Percentiles rank a stretch among this genome's conserved stretches.
These are phyloP conservation scores for Mentha longifolia DNA, from an alignment of 257 asterid genomes.

Conservation along the genomic window DNA sequence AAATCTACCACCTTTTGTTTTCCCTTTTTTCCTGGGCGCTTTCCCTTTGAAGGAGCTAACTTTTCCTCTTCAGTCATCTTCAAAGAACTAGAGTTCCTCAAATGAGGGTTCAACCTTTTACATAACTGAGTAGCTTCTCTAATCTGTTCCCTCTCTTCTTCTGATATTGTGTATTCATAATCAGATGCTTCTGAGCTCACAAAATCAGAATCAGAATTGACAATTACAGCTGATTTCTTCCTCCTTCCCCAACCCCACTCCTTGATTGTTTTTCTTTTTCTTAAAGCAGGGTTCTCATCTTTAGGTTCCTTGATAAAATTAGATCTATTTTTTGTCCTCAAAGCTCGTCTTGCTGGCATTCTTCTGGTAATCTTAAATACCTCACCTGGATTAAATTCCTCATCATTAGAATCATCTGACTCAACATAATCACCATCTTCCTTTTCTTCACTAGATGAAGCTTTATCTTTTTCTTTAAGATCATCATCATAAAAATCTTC, in stretches of 20 bases:
- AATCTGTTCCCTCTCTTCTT: conserved; percentile 92
- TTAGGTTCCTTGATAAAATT: conserved; percentile 37
- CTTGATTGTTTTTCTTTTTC: conserved; percentile 44
- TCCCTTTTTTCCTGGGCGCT: conserved; percentile 58
- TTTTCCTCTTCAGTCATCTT: conserved; percentile 44
- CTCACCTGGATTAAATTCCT: conserved; percentile 58
- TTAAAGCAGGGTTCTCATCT: conserved; percentile 28
- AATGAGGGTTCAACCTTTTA: conserved; percentile 39
- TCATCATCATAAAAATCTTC: conserved; percentile 32
- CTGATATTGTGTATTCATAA: conserved; percentile 74
- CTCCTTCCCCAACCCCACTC: conserved; percentile 48
- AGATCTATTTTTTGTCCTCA: conserved; percentile 43
- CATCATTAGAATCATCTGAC: conserved; percentile 52
- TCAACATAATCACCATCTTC: conserved; percentile 41
- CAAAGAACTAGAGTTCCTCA: conserved; percentile 54
- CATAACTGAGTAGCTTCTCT: conserved; percentile 70
- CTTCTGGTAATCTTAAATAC: conserved; percentile 40
- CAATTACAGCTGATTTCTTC: conserved; percentile 38
- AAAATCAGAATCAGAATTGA: conserved; percentile 75
- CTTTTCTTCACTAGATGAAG: conserved; percentile 39
- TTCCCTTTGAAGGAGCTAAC: conserved; percentile 42
- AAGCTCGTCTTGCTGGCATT: conserved; percentile 36
- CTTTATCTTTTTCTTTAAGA: conserved; percentile 34
- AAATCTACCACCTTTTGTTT: conserved; percentile 65
- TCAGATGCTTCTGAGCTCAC: conserved; percentile 68